phyloP scores from a whole-genome alignment of 805 yeast genomes.

The Scheffersomyces stipitis region DNA sequence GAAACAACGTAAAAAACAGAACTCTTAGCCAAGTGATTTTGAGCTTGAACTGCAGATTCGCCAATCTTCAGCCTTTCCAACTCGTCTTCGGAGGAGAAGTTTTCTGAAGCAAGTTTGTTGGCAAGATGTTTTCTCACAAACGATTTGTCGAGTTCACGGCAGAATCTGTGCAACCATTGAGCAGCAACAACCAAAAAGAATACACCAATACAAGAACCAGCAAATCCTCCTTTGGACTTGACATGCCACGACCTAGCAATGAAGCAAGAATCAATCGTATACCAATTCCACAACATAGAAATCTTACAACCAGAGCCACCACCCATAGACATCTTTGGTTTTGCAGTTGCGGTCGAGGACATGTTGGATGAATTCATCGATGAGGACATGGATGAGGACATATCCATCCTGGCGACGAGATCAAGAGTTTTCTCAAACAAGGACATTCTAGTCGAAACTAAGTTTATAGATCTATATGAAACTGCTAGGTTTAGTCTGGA shows the following conservation, averaged over 20 bases:
- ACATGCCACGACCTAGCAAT: conserved; percentile 65
- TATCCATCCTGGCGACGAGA: conserved; percentile 12
- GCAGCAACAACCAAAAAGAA: conserved; percentile 56
- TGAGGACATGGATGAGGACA: background rate
- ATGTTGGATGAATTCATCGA: background rate
- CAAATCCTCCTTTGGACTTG: conserved; percentile 57
- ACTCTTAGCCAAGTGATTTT: conserved; percentile 4
- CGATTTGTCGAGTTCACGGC: conserved; percentile 51
- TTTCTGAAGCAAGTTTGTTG: conserved; percentile 3
- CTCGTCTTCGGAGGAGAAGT: conserved; percentile 11
- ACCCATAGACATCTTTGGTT: conserved; percentile 9
- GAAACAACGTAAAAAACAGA: conserved; percentile 27
- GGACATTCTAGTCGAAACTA: no score
- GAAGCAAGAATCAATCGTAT: conserved; percentile 65
- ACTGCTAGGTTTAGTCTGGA: no score
- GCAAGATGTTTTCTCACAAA: conserved; percentile 18
- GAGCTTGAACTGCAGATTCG: background rate
- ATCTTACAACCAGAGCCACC: conserved; percentile 25
- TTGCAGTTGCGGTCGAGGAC: conserved; percentile 1
- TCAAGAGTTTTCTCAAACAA: conserved; percentile 11
- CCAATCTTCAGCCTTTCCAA: background rate
- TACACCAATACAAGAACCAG: conserved; percentile 74
- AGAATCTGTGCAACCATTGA: conserved; percentile 56
- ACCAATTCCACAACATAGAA: conserved; percentile 74
- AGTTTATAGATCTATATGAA: no score